A percentile compares a stretch with the other conserved stretches of the same genome.
phyloP scores from a whole-genome alignment of 176 grass and related monocot species.

The Pharus latifolius region DNA sequence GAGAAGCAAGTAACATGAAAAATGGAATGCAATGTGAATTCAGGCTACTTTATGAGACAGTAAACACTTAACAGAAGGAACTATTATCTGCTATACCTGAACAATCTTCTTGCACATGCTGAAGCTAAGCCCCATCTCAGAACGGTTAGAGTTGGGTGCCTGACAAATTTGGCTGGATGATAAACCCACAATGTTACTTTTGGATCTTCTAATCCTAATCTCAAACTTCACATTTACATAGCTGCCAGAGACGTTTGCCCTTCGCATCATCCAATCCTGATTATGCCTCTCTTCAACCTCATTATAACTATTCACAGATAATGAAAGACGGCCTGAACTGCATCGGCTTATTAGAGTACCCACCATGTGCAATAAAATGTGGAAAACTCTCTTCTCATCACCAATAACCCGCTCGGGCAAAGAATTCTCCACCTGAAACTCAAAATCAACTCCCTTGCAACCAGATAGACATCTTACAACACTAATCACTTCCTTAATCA shows the following conservation, averaged over 20 bases:
- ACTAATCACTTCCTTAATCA: conserved; percentile 70
- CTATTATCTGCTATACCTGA: conserved; percentile 37
- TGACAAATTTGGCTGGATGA: conserved; percentile 12
- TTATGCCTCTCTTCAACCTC: conserved; percentile 48
- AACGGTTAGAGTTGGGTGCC: conserved; percentile 23
- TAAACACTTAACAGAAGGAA: neutral
- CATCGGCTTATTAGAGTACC: conserved; percentile 52
- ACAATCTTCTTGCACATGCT: conserved; percentile 75
- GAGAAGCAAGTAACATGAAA: neutral
- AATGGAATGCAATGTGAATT: neutral
- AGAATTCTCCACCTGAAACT: conserved; percentile 50
- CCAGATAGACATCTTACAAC: conserved; percentile 77
- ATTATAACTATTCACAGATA: conserved; percentile 52
- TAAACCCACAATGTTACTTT: conserved; percentile 7
- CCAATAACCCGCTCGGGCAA: conserved; percentile 64
- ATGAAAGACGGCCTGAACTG: conserved; percentile 33
- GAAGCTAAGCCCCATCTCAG: conserved; percentile 80
- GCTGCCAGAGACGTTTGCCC: conserved; percentile 56
- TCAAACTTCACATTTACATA: conserved; percentile 81
- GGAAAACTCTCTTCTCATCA: conserved; percentile 92
- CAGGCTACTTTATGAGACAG: neutral
- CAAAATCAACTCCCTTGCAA: conserved; percentile 54
- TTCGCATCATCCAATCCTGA: conserved; percentile 64
- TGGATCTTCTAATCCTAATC: conserved; percentile 40
- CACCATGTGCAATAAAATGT: conserved; percentile 81